Conservation (phyloP, 2,329 filamentous ascomycete genomes). For the Stemphylium vesicarium region DNA sequence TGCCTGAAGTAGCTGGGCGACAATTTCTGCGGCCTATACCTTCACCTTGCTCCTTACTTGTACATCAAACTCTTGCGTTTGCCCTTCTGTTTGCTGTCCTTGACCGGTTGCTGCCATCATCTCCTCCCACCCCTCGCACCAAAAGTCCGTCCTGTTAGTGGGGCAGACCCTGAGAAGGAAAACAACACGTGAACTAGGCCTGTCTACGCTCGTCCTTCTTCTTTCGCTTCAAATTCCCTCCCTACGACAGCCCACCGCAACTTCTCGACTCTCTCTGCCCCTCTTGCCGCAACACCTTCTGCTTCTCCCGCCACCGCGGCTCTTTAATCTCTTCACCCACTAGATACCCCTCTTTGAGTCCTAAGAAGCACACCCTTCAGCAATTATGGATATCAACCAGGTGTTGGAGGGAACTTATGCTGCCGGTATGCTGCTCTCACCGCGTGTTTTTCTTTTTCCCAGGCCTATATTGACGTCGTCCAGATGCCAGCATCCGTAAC, state of each 20-base stretch:
- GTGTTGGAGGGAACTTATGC: conserved; percentile 97
- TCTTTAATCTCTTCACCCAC: conserved; percentile 20
- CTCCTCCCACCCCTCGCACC: conserved; percentile 15
- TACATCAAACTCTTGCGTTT: neutral
- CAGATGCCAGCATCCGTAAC: conserved; percentile 88
- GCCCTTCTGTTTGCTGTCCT: conserved; percentile 20
- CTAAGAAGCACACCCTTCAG: conserved; percentile 37
- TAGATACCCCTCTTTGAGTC: conserved; percentile 34
- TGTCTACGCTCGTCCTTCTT: conserved; percentile 43
- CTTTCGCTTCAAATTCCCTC: conserved; percentile 49
- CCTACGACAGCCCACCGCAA: conserved; percentile 44
- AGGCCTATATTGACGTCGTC: conserved; percentile 45
- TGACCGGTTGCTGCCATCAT: conserved; percentile 12
- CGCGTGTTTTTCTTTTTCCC: conserved; percentile 16
- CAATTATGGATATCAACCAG: conserved; percentile 94
- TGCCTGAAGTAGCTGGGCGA: conserved; percentile 13
- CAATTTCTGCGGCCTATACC: neutral
- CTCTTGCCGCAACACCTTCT: conserved; percentile 27
- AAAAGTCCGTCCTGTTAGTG: conserved; percentile 31
- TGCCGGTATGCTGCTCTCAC: conserved; percentile 69
- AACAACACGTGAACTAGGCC: conserved; percentile 48
- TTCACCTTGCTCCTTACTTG: neutral
- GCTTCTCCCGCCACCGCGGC: conserved; percentile 26
- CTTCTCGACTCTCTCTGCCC: conserved; percentile 27
- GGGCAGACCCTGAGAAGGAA: conserved; percentile 39